These are phyloP conservation scores for Diaporthe eres DNA, from an alignment of 2,329 filamentous ascomycete genomes.

Conservation along the genomic window DNA sequence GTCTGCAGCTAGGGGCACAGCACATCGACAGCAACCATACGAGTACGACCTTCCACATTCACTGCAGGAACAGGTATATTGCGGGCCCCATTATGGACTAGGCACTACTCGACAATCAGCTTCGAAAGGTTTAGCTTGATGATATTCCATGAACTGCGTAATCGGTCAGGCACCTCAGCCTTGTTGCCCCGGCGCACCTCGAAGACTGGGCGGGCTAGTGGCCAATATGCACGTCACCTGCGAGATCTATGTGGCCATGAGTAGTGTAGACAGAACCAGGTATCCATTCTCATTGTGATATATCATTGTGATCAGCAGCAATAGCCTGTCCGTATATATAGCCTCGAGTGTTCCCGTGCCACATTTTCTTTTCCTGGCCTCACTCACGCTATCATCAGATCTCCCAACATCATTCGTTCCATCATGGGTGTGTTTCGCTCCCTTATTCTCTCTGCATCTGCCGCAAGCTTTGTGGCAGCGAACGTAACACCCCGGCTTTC, in stretches of 20 bases:
- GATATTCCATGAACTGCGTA: neutral
- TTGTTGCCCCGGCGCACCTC: neutral
- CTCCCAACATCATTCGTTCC: neutral
- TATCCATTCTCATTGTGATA: neutral
- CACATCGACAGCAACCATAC: neutral
- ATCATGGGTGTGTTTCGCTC: constrained; percentile 15
- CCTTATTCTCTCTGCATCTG: constrained; percentile 8
- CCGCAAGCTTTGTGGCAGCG: neutral
- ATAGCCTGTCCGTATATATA: neutral
- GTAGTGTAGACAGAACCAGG: neutral
- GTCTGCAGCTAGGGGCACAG: constrained; percentile 1
- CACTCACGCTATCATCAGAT: neutral
- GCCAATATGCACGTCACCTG: constrained; percentile 19
- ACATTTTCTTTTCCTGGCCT: neutral
- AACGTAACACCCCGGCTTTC: neutral
- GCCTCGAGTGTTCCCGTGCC: neutral
- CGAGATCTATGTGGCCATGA: neutral
- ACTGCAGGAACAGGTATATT: constrained; percentile 21
- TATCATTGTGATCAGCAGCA: neutral
- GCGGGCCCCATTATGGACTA: neutral
- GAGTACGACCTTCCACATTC: neutral
- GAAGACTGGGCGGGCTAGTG: neutral
- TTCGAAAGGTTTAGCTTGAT: neutral
- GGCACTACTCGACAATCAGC: neutral
- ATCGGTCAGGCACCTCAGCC: constrained; percentile 6